A percentile compares a stretch with the other conserved stretches of the same genome.
Evolutionary conservation across 257 asterid species (phyloP).

Genomic region (Cynanchum wilfordii): DNA sequence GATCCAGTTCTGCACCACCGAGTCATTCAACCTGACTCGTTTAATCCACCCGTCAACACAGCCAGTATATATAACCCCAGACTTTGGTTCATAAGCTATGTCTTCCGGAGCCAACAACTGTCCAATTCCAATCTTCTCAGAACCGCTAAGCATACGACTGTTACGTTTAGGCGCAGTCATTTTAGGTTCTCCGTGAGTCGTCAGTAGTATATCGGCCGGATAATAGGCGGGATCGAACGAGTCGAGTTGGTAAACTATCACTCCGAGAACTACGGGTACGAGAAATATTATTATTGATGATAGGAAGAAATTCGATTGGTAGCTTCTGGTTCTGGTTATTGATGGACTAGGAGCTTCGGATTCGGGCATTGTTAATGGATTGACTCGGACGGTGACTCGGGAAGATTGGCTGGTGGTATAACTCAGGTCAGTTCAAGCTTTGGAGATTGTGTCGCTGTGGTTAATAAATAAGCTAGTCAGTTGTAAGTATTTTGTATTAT

Average conservation of each 20-base stretch:
- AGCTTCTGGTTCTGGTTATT: background rate
- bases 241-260: conserved; percentile 54
- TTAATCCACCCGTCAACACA: conserved; percentile 73
- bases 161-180: conserved; percentile 34
- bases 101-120: conserved; percentile 64
- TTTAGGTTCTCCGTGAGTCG: conserved; percentile 17
- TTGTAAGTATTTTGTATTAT: too few relatives aligned
- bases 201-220: conserved; percentile 34
- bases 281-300: conserved; percentile 3
- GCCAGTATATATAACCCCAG: conserved; percentile 66
- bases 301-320: conserved; percentile 16
- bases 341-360: background rate
- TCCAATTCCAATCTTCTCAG: conserved; percentile 66
- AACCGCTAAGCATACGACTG: conserved; percentile 41
- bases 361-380: background rate
- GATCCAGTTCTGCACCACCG: conserved; percentile 65
- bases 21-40: conserved; percentile 39
- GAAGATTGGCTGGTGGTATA: too few relatives aligned
- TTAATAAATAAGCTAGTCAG: too few relatives aligned
- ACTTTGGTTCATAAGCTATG: conserved; percentile 48
- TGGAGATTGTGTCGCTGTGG: too few relatives aligned
- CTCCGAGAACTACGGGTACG: conserved; percentile 43
- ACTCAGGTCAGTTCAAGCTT: too few relatives aligned
- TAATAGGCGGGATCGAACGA: conserved; percentile 52
- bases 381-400: background rate